A percentile compares a stretch with the other conserved stretches of the same genome.
Conservation (phyloP, 2,329 filamentous ascomycete species). For the Colletotrichum higginsianum region DNA sequence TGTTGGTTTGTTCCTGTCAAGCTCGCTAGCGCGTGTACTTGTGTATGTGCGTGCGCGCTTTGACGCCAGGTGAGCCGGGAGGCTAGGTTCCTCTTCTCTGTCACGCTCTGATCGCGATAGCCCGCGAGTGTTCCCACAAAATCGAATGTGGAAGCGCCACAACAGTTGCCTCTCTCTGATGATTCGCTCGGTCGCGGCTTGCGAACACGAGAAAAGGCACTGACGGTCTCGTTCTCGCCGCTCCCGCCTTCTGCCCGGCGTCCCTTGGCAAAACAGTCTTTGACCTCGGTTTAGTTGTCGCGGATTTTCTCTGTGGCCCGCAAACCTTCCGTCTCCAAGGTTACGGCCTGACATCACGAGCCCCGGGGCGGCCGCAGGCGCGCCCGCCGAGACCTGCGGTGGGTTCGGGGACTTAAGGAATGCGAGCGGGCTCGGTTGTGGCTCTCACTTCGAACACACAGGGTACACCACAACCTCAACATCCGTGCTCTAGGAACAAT, state of each 20-base stretch:
- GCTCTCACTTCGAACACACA: neutral
- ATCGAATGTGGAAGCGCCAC: neutral
- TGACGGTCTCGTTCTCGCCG: neutral
- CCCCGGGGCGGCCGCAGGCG: neutral
- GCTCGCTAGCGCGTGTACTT: neutral
- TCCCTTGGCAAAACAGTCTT: neutral
- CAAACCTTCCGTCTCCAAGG: neutral
- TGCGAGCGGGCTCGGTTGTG: neutral
- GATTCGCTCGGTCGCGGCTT: neutral
- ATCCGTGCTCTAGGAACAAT: neutral
- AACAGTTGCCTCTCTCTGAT: neutral
- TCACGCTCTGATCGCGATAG: conserved; percentile 23
- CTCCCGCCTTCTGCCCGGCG: neutral
- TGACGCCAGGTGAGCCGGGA: conserved; percentile 11
- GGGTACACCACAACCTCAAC: no score
- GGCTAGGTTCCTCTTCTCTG: conserved; percentile 10
- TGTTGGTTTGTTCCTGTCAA: conserved; percentile 22
- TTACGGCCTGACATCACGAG: neutral
- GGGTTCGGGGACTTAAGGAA: neutral
- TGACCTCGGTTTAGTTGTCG: neutral
- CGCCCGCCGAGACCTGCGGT: neutral
- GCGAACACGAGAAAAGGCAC: conserved; percentile 2
- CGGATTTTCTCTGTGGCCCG: neutral
- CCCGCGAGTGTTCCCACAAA: neutral
- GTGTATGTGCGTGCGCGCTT: neutral